Base-by-base conservation (phyloP, 1,284 basidiomycete genomes). In the Thecaphora thlaspeos region DNA sequence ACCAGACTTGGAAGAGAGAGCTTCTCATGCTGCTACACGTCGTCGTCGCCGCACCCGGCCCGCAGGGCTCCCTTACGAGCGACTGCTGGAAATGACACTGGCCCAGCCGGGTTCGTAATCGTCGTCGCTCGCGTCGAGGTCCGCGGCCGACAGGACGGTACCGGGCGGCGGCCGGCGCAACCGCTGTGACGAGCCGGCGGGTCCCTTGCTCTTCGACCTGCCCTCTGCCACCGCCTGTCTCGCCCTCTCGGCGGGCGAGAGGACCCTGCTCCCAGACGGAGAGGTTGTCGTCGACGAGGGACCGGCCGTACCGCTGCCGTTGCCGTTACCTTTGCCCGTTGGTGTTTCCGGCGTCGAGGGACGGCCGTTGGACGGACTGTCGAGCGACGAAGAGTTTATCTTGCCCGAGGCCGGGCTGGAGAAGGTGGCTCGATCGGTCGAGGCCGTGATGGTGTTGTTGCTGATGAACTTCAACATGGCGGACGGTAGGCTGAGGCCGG, bases 91-190 rank as follows among this genome's bases (percentile, higher is more conserved):
- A 44, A 68, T 61, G 42, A 68, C 58, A 45, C 65, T 68, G n/a
- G 65, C 65, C 65, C 65, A 68, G 38, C 70, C 70, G 19, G 71
- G 71, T 52, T 74, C 71, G 46, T 74, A 74, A 34, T 74, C 71
- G 40, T 74, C 71, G 37, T 74, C 71, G 39, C 70, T 72, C 19
- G 71, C 71, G 28, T 74, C 71, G 37, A 74, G 50, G 30, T 74
- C 71, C 12, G 70, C 70, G 2, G 70, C 61, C 5, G 56, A 68
- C 17, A 74, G 55, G 43, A 62, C 48, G 3, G 64, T 61, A 37
- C 71, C 71, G 9, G 67, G 66, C 14, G 71, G 71, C 18, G 70
- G 70, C 28, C 68, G 56, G 40, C 64, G 53, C 18, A 71, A 32
- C 5, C 62, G 43, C 46, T 65, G 62, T 14, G 62, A 65, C 45